Evolutionary conservation across 345 rosid genomes (phyloP).

Genomic region (Cardamine resedifolia): DNA sequence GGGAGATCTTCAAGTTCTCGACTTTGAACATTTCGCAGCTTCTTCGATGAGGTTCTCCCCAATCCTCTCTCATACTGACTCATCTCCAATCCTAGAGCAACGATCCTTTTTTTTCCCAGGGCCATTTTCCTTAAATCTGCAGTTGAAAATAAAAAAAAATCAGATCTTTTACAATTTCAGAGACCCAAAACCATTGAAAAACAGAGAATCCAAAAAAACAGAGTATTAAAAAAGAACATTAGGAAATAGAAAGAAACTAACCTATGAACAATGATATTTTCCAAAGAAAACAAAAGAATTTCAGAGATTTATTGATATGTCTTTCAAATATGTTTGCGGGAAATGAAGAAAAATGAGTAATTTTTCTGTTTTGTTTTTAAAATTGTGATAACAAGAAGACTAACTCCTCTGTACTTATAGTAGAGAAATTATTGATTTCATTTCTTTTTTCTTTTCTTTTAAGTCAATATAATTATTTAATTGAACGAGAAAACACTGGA

Average conservation of each 20-base stretch:
- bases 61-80: constrained; percentile 50
- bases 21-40: constrained; percentile 22
- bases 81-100: constrained; percentile 46
- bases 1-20: constrained; percentile 62
- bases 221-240: background rate
- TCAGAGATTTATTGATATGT: background rate
- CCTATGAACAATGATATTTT: constrained; percentile 1
- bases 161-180: background rate
- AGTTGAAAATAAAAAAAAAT: background rate
- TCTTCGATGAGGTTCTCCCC: background rate
- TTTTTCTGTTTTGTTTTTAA: constrained; percentile 15
- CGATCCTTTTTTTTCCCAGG: constrained; percentile 42
- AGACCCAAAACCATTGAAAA: background rate
- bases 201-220: constrained; percentile 1
- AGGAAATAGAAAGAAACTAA: constrained; percentile 9
- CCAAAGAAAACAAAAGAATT: background rate
- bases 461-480: constrained; percentile 1
- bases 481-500: constrained; percentile 25
- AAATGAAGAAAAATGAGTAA: constrained; percentile 26
- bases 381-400: constrained; percentile 7
- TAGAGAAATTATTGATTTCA: background rate
- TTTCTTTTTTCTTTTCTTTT: background rate
- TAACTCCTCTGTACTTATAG: constrained; percentile 21
- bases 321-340: constrained; percentile 1
- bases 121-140: constrained; percentile 44